These are phyloP conservation scores for Sclerospora graminicola DNA, from an alignment of 352 stramenopile genomes.

Conservation along the genomic window DNA sequence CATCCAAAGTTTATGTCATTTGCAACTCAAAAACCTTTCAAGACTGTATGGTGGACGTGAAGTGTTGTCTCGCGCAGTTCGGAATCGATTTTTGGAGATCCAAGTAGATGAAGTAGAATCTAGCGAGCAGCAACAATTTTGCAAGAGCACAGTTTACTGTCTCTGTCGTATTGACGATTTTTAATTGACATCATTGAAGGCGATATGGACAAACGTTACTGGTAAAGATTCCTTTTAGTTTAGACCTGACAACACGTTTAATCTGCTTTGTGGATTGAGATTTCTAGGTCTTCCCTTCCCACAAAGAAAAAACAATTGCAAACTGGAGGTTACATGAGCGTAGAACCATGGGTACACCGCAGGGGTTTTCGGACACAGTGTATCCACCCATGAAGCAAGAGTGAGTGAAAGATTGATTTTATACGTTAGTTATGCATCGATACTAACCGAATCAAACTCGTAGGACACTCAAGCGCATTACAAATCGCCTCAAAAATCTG, in stretches of 20 bases:
- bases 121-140: no score
- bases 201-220: slow-evolving; percentile 26
- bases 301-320: slow-evolving; percentile 42
- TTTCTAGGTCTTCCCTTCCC: slow-evolving; percentile 39
- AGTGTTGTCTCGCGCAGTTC: no score
- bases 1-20: no score
- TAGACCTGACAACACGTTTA: no score
- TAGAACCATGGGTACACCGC: slow-evolving; percentile 12
- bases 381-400: slow-evolving; percentile 27
- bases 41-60: no score
- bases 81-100: no score
- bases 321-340: slow-evolving; percentile 55
- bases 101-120: no score
- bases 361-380: slow-evolving; percentile 2
- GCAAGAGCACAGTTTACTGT: no score
- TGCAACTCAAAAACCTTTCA: no score
- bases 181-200: slow-evolving; percentile 13
- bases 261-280: not conserved
- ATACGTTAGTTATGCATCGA: not conserved
- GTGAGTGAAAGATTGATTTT: slow-evolving; percentile 13
- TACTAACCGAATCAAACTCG: not conserved
- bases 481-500: slow-evolving; percentile 41
- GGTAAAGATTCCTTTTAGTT: no score
- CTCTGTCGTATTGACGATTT: no score
- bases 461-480: slow-evolving; percentile 54